A percentile compares a stretch with the other conserved stretches of the same genome.
Conservation (phyloP, 768 basidiomycete genomes). For the Hemileccinum rubropunctum region DNA sequence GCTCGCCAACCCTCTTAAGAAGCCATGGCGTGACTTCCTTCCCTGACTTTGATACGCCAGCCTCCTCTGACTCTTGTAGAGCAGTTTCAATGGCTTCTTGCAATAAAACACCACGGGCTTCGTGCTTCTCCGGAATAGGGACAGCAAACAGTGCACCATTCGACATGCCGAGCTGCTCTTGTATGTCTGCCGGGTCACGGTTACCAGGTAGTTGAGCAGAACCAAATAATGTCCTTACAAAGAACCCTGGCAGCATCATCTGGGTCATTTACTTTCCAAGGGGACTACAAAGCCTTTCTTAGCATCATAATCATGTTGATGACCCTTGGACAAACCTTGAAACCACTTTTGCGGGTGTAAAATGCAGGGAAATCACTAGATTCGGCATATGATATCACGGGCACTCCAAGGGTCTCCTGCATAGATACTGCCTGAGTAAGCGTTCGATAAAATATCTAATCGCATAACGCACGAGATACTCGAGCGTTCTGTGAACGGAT, state of each 20-base stretch:
- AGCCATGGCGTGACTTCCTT: conserved; percentile 97
- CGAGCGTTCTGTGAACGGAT: conserved; percentile 57
- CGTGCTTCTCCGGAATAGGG: conserved; percentile 81
- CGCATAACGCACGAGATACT: conserved; percentile 59
- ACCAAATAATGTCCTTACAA: conserved; percentile 43
- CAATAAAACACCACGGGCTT: conserved; percentile 61
- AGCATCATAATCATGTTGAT: neutral
- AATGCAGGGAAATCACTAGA: conserved; percentile 92
- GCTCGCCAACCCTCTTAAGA: conserved; percentile 73
- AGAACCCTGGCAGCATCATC: conserved; percentile 69
- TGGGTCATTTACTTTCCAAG: conserved; percentile 72
- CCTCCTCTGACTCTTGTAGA: conserved; percentile 75
- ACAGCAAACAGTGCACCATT: conserved; percentile 83
- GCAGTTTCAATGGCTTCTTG: conserved; percentile 84
- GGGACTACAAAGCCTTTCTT: conserved; percentile 49
- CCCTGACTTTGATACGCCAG: conserved; percentile 74
- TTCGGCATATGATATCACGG: conserved; percentile 75
- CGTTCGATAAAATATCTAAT: neutral
- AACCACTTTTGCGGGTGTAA: conserved; percentile 81
- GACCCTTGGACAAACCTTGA: conserved; percentile 42
- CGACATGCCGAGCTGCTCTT: conserved; percentile 65
- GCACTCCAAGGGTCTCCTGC: conserved; percentile 94
- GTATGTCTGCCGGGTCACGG: conserved; percentile 48
- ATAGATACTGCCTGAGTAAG: neutral
- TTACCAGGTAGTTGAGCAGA: conserved; percentile 1